Percentiles rank a stretch among this genome's conserved stretches.
These are phyloP conservation scores for Coemansia umbellata DNA, from an alignment of 192 early-diverging fungal species.

Conservation along the genomic window DNA sequence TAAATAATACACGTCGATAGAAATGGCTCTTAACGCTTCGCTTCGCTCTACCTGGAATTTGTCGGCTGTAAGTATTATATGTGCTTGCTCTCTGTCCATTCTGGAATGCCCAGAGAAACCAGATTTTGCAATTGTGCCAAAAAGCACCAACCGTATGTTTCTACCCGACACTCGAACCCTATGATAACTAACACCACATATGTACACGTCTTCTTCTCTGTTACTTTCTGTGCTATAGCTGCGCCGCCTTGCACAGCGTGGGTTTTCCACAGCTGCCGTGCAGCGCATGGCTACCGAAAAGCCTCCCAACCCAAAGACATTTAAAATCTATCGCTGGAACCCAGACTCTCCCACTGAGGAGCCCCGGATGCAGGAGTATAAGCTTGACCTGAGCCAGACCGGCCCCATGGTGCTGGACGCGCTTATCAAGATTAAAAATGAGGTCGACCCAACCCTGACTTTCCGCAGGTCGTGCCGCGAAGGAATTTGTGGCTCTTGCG, in stretches of 20 bases:
- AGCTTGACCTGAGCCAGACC: constrained; percentile 86
- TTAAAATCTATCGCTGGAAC: constrained; percentile 96
- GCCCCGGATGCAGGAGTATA: constrained; percentile 83
- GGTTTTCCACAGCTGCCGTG: constrained; percentile 16
- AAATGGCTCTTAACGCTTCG: constrained; percentile 10
- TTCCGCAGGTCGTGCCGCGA: constrained; percentile 96
- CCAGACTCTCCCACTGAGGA: constrained; percentile 86
- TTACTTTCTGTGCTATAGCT: too few relatives aligned
- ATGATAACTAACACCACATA: too few relatives aligned
- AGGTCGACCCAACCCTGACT: constrained; percentile 87
- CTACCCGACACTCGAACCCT: too few relatives aligned
- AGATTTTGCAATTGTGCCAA: too few relatives aligned
- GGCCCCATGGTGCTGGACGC: constrained; percentile 97
- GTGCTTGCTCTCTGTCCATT: background rate
- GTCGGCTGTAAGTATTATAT: constrained; percentile 30
- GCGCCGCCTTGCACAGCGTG: constrained; percentile 25
- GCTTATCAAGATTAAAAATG: constrained; percentile 97
- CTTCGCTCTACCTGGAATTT: constrained; percentile 15
- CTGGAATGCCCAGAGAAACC: too few relatives aligned
- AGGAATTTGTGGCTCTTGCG: constrained; percentile 95
- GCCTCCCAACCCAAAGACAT: constrained; percentile 73
- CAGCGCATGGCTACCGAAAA: constrained; percentile 46
- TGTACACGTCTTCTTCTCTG: background rate
- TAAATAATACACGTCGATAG: constrained; percentile 1
- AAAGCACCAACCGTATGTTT: too few relatives aligned